phyloP scores from a whole-genome alignment of 1,284 basidiomycete genomes.

The Moesziomyces parantarcticus region DNA sequence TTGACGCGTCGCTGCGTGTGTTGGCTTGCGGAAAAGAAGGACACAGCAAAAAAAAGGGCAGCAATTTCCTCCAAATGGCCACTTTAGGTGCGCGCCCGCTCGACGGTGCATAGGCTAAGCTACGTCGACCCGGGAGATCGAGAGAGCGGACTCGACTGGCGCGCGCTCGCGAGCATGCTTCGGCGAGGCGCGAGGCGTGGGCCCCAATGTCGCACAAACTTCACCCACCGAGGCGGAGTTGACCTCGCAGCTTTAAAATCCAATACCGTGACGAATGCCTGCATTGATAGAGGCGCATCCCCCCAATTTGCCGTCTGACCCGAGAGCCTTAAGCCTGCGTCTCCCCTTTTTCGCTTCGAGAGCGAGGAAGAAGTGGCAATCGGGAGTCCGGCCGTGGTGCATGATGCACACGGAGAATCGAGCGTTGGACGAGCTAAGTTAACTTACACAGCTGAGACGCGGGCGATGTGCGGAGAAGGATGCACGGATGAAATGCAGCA shows the following conservation, averaged over 20 bases:
- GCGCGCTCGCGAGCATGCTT: no score
- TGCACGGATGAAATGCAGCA: conserved; percentile 4
- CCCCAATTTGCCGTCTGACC: background rate
- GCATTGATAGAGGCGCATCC: background rate
- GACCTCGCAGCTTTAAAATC: background rate
- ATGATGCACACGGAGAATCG: background rate
- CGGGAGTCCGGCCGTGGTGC: no score
- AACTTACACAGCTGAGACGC: no score
- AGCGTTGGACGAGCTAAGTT: background rate
- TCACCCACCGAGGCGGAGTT: background rate
- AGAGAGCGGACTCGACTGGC: no score
- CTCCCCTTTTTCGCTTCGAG: no score
- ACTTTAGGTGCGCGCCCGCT: background rate
- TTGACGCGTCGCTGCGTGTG: background rate
- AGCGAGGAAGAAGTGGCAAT: no score
- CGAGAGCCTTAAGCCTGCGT: no score
- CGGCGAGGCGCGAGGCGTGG: no score
- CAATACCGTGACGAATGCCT: background rate
- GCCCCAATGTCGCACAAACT: background rate
- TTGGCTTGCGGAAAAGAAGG: background rate
- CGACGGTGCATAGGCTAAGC: background rate
- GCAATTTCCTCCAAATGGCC: background rate
- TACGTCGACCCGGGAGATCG: no score
- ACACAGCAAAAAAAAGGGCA: background rate
- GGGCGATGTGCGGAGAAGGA: no score